These are phyloP conservation scores for Themeda triandra DNA, from an alignment of 176 grass and related monocot species.

Conservation along the genomic window DNA sequence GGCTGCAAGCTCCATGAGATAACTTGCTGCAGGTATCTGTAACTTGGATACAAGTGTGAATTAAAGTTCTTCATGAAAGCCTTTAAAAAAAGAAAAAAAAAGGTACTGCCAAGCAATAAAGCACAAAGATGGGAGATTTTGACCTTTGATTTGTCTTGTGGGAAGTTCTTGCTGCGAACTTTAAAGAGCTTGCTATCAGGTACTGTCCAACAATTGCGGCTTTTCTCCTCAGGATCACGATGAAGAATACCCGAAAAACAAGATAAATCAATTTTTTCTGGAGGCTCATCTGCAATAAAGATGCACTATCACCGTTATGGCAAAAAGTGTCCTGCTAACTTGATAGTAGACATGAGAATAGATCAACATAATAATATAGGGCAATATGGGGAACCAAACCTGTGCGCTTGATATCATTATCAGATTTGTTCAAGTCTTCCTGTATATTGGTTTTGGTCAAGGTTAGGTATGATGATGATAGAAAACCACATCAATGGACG, in stretches of 20 bases:
- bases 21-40: slow-evolving; percentile 80
- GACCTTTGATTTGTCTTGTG: slow-evolving; percentile 95
- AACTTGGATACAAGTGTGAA: not conserved
- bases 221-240: slow-evolving; percentile 60
- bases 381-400: slow-evolving; percentile 33
- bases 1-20: slow-evolving; percentile 82
- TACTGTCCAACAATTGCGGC: slow-evolving; percentile 78
- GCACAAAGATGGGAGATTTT: slow-evolving; percentile 6
- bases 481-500: not conserved
- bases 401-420: slow-evolving; percentile 47
- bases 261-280: slow-evolving; percentile 65
- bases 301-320: not conserved
- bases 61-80: slow-evolving; percentile 4
- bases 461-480: slow-evolving; percentile 6
- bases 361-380: not conserved
- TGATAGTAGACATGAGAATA: not conserved
- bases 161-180: slow-evolving; percentile 86
- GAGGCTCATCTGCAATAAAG: slow-evolving; percentile 47
- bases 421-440: slow-evolving; percentile 41
- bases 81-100: too few relatives aligned
- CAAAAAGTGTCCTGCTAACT: not conserved
- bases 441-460: slow-evolving; percentile 41
- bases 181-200: slow-evolving; percentile 89
- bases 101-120: not conserved
- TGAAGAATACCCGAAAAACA: slow-evolving; percentile 68